Base-by-base conservation (phyloP, 2,329 filamentous ascomycete species). In the Sclerotinia nivalis region DNA sequence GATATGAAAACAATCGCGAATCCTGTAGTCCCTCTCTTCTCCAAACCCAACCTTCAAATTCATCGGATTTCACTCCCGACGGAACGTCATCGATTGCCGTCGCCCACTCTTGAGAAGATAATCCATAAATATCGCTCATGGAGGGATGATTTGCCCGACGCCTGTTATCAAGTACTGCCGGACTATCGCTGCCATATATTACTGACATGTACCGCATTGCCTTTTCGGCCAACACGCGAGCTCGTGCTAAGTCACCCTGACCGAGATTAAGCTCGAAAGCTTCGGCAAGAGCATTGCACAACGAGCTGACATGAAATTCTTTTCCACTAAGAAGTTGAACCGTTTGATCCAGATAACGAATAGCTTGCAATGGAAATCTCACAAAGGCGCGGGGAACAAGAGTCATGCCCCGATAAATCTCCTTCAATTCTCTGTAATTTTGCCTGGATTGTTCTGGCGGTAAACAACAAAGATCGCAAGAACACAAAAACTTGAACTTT, bases 11-110 rank as follows among this genome's bases (percentile, higher is more conserved):
- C 6, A 37, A n/a, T n/a, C n/a, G 20, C 15, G 34, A 40, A n/a
- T 58, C 34, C 31, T 58, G 55, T 5, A 40, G 34, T 6, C 31
- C 55, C 31, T 40, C 55, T 40, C 31, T 37, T 40, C 20, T 58
- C 54, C 54, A 56, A 56, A 56, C 31, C 54, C 31, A 58, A 22
- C n/a, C 55, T 58, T 58, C 55, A 15, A 58, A 58, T 58, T 13
- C 20, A 40, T 37, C 3, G 2, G 31, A 5, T n/a, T 58, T 22
- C 22, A 58, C 10, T 37, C 31, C 20, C 15, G 20, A n/a, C 6
- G 34, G 55, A 22, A 40, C 22, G 13, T n/a, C 55, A 37, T 58
- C 5, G 22, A 58, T 5, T 12, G 31, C 3, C 4, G 10, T 58
- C 10, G 34, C 31, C 55, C 55, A 58, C 1, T 58, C 20, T 15